phyloP scores from a whole-genome alignment of 2,329 filamentous ascomycete species.

The Epichloe aotearoae region DNA sequence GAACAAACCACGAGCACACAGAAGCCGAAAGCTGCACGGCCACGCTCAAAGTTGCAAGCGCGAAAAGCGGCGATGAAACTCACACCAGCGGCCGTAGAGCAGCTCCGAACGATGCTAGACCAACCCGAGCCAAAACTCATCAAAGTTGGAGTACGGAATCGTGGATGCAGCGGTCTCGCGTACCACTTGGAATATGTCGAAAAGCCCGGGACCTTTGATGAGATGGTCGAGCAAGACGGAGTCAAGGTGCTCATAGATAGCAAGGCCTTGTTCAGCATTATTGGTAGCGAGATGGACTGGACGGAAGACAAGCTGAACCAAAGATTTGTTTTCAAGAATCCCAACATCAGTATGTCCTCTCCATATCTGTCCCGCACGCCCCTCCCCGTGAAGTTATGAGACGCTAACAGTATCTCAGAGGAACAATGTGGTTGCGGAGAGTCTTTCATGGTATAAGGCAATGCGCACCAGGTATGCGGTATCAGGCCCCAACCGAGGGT shows the following conservation, averaged over 20 bases:
- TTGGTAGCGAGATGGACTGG: slow-evolving; percentile 99
- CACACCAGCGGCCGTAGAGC: slow-evolving; percentile 64
- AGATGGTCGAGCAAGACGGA: slow-evolving; percentile 87
- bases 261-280: slow-evolving; percentile 95
- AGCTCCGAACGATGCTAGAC: slow-evolving; percentile 63
- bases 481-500: background rate
- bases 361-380: background rate
- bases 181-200: slow-evolving; percentile 95
- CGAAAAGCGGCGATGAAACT: slow-evolving; percentile 88
- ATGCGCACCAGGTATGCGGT: background rate
- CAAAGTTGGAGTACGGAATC: slow-evolving; percentile 84
- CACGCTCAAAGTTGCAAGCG: slow-evolving; percentile 33
- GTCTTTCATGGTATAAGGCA: slow-evolving; percentile 68
- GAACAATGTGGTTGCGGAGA: slow-evolving; percentile 94
- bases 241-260: slow-evolving; percentile 94
- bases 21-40: slow-evolving; percentile 39
- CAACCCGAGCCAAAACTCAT: slow-evolving; percentile 87
- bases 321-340: slow-evolving; percentile 89
- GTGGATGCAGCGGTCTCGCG: slow-evolving; percentile 83
- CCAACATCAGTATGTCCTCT: slow-evolving; percentile 83
- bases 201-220: slow-evolving; percentile 76
- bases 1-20: slow-evolving; percentile 24
- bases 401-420: slow-evolving; percentile 40
- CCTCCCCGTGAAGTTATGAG: slow-evolving; percentile 16
- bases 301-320: slow-evolving; percentile 87